Base-by-base conservation (phyloP, 75 land plant genomes). In the Pseudotsuga menziesii region DNA sequence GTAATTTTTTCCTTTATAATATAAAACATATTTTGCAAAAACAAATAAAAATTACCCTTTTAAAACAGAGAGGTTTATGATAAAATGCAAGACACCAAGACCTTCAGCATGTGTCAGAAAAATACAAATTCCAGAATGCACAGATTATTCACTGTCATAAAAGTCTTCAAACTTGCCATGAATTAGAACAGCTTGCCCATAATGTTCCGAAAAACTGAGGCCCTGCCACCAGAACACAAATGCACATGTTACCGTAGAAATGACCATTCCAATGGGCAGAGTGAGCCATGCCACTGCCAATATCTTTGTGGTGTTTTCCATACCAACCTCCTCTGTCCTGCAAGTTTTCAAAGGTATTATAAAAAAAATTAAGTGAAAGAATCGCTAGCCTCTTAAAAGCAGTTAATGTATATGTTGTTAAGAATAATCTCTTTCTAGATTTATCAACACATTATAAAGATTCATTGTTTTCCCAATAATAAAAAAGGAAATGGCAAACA, bases 281-380 rank as follows among this genome's bases (percentile, higher is more conserved):
- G 88, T 86, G 23, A 89, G 57, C 99, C 99, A 94, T 15, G 98
- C 93, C 41, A 97, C 84, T 78, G 81, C 85, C 82, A 91, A 55
- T 54, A 91, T 72, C 52, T 74, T 79, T 8, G 73, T 77, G 32
- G 81, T 76, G 78, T 85, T 81, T 67, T 77, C 88, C 61, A 54
- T 69, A 58, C 22, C n/a, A 56, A 69, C 62, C n/a, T 35, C 56
- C 57, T 76, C 85, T 76, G 72, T 58, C 60, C 94, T 92, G 85
- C 77, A 44, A 44, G 20, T 61, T n/a, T 79, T 29, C 44, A 64
- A 78, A 41, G 56, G 20, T 8, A 52, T 67, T 5, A 67, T 39
- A 8, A 67, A 39, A 15, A 19, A 17, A 20, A 15, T 39, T 67
- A 39, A 67, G 48, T 67, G 32, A 39, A 67, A 39, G 48, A n/a